Evolutionary conservation across 192 early-diverging fungal genomes (phyloP).

Genomic region (Neocallimastix lanati): DNA sequence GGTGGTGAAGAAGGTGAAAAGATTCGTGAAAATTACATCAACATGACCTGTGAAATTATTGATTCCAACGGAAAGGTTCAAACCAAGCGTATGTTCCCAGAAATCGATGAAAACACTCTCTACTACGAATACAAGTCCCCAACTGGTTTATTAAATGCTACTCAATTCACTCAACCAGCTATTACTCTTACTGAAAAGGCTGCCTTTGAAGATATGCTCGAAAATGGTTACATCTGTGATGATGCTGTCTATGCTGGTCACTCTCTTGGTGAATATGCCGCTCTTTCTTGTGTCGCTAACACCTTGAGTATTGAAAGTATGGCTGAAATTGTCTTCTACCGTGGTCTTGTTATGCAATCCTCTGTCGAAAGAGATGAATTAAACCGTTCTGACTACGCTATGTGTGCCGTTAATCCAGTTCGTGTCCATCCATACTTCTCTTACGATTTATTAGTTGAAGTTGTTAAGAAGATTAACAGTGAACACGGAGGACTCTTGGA

Average conservation of each 20-base stretch:
- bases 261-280: conserved; percentile 90
- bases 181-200: conserved; percentile 80
- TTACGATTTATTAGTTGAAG: conserved; percentile 62
- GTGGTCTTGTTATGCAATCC: conserved; percentile 94
- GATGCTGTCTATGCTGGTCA: conserved; percentile 79
- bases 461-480: conserved; percentile 66
- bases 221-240: conserved; percentile 66
- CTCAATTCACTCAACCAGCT: conserved; percentile 90
- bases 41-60: conserved; percentile 77
- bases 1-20: conserved; percentile 63
- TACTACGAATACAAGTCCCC: conserved; percentile 71
- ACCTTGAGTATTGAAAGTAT: conserved; percentile 66
- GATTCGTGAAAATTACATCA: conserved; percentile 65
- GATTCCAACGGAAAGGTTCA: conserved; percentile 43
- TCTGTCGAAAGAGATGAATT: conserved; percentile 61
- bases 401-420: conserved; percentile 85
- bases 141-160: conserved; percentile 70
- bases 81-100: conserved; percentile 71
- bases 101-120: conserved; percentile 47
- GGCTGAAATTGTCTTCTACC: conserved; percentile 84
- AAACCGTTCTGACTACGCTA: conserved; percentile 78
- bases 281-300: conserved; percentile 67
- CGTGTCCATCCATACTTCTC: conserved; percentile 67
- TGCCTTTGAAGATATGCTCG: conserved; percentile 73
- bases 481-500: conserved; percentile 62